Conservation (phyloP, 192 early-diverging fungal genomes). For the Coemansia sp. region DNA sequence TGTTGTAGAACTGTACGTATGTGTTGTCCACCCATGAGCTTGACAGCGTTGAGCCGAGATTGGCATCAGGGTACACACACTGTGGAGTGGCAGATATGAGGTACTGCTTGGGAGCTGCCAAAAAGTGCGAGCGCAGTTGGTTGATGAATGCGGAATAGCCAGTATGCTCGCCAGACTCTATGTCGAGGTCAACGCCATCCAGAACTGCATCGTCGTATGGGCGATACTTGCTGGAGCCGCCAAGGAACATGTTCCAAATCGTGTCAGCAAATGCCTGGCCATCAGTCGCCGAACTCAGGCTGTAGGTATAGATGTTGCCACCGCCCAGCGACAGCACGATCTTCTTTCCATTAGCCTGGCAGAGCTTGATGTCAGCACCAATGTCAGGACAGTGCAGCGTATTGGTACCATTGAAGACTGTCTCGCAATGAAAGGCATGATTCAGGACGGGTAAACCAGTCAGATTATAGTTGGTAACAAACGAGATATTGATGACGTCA, state of each 20-base stretch:
- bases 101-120: conserved; percentile 53
- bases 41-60: conserved; percentile 58
- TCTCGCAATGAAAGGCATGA: conserved; percentile 67
- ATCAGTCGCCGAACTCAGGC: conserved; percentile 56
- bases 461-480: conserved; percentile 65
- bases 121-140: conserved; percentile 56
- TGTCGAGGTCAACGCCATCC: conserved; percentile 74
- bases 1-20: conserved; percentile 83
- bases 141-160: conserved; percentile 63
- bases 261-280: conserved; percentile 64
- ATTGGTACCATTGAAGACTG: conserved; percentile 56
- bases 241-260: conserved; percentile 77
- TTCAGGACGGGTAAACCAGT: conserved; percentile 64
- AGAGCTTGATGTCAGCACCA: conserved; percentile 66
- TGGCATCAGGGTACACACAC: conserved; percentile 70
- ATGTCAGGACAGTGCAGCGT: conserved; percentile 69
- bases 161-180: conserved; percentile 62
- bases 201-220: conserved; percentile 72
- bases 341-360: conserved; percentile 74
- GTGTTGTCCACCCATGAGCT: conserved; percentile 64
- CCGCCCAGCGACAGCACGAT: conserved; percentile 74
- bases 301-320: conserved; percentile 64
- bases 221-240: conserved; percentile 58
- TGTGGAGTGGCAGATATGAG: conserved; percentile 71
- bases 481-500: conserved; percentile 62